These are phyloP conservation scores for Blastocystis sp. DNA, from an alignment of 352 stramenopile genomes.

Conservation along the genomic window DNA sequence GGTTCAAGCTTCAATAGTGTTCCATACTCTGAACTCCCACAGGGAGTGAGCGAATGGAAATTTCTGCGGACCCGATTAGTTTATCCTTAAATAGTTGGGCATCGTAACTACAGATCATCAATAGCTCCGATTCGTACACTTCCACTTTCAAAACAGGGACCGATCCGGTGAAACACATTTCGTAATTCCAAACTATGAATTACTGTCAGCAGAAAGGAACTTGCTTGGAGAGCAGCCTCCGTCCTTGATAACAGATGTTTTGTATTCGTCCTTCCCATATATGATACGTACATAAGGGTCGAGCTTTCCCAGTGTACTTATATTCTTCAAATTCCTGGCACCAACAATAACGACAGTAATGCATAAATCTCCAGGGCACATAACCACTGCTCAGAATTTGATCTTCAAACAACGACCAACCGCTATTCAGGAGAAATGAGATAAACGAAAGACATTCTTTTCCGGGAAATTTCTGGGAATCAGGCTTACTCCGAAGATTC, in stretches of 20 bases:
- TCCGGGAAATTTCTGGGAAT: slow-evolving; percentile 53
- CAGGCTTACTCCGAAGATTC: not conserved
- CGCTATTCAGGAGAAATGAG: not conserved
- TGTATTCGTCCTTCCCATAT: slow-evolving; percentile 29
- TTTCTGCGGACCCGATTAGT: slow-evolving; percentile 46
- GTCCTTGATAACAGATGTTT: slow-evolving; percentile 13
- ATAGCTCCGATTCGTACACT: not conserved
- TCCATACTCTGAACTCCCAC: not conserved
- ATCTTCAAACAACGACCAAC: not conserved
- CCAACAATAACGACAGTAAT: slow-evolving; percentile 42
- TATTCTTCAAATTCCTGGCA: slow-evolving; percentile 34
- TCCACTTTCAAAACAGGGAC: not conserved
- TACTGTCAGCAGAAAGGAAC: not conserved
- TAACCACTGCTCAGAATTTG: not conserved
- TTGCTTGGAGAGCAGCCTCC: slow-evolving; percentile 27
- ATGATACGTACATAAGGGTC: slow-evolving; percentile 30
- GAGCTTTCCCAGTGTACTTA: slow-evolving; percentile 53
- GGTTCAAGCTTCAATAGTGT: not conserved
- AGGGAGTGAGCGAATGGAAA: not conserved
- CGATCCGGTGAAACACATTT: slow-evolving; percentile 21
- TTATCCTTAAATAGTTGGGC: slow-evolving; percentile 35
- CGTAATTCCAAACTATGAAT: slow-evolving; percentile 45
- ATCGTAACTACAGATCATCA: slow-evolving; percentile 19
- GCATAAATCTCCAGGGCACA: slow-evolving; percentile 51
- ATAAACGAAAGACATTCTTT: not conserved